Evolutionary conservation across 768 basidiomycete genomes (phyloP).

Genomic region (Auricularia cornea): DNA sequence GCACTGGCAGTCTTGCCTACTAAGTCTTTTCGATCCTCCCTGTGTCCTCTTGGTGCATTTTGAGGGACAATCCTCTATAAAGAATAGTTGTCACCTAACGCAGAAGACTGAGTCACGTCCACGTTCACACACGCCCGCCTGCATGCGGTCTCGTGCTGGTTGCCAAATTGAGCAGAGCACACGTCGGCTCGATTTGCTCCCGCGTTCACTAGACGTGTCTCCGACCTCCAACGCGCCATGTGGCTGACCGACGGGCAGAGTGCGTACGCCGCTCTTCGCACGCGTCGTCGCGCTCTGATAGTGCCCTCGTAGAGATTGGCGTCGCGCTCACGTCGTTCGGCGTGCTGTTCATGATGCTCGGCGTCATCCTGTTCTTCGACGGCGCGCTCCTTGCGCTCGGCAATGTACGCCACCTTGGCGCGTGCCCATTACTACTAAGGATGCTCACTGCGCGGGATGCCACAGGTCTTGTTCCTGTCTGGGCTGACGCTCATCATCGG

Average conservation of each 20-base stretch:
- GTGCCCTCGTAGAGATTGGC: slow-evolving; percentile 64
- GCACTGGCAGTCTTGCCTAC: too few relatives aligned
- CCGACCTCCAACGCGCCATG: slow-evolving; percentile 23
- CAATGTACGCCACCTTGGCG: slow-evolving; percentile 51
- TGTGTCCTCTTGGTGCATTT: too few relatives aligned
- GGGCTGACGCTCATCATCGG: slow-evolving; percentile 96
- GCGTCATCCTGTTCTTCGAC: slow-evolving; percentile 94
- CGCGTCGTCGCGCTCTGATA: neutral
- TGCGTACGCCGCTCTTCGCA: slow-evolving; percentile 10
- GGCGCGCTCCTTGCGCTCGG: slow-evolving; percentile 93
- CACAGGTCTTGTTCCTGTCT: slow-evolving; percentile 86
- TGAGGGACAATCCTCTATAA: too few relatives aligned
- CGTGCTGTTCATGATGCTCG: slow-evolving; percentile 90
- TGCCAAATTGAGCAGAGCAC: neutral
- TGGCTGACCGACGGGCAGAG: slow-evolving; percentile 50
- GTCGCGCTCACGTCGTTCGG: slow-evolving; percentile 96
- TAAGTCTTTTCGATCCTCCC: too few relatives aligned
- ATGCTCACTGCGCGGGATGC: neutral
- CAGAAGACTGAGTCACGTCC: neutral
- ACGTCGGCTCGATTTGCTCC: neutral
- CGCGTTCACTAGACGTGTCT: neutral
- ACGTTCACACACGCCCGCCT: neutral
- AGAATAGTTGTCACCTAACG: neutral
- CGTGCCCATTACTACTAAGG: slow-evolving; percentile 3
- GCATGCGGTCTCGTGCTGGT: neutral